Evolutionary conservation across 306 rosid species (phyloP), one percentile per base, ranked within the genome.

Genomic region (Neltuma alba): DNA sequence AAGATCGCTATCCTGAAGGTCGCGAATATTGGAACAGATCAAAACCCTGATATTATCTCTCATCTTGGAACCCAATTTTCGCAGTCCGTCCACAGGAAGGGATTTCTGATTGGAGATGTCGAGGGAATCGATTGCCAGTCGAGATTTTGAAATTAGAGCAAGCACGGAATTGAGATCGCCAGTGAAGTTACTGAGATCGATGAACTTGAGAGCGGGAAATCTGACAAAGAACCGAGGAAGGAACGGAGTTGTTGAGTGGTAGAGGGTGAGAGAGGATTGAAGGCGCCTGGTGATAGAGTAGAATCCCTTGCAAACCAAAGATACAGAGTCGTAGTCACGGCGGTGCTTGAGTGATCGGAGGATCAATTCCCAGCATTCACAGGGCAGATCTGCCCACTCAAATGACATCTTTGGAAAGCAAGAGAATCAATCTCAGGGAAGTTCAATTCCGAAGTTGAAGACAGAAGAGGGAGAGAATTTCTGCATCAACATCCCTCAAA

Each of bases 351-450:
- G 78, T 74, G 81, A 85, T 54, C 48, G 55, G 67, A 92, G 76
- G 6, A 94, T 64, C 73, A 47, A 42, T 84, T 89, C 93, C 97
- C 92, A 94, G 83, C 97, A 94, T 74, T 88, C 92, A 37, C 76
- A 84, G 6, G 89, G 83, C 61, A 83, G 79, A 75, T 82, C 66
- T 47, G 42, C 42, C 8, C 57, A 45, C 18, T 60, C 54, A 37
- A 28, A 47, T 37, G 69, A 1, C 81, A 79, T 79, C 27, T 61
- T 74, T 15, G 44, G 31, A 21, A 34, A 7, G 42, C 18, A 33
- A 63, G 42, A 16, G 69, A 16, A 16, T 15, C 23, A 16, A 33
- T 15, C 34, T 58, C 65, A 27, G 23, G 7, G 20, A 11, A 36
- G 7, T 23, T 20, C 13, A 65, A 4, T 65, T 20, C 31, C 38